Base-by-base conservation (phyloP, 768 basidiomycete species). In the Lactarius hatsudake region DNA sequence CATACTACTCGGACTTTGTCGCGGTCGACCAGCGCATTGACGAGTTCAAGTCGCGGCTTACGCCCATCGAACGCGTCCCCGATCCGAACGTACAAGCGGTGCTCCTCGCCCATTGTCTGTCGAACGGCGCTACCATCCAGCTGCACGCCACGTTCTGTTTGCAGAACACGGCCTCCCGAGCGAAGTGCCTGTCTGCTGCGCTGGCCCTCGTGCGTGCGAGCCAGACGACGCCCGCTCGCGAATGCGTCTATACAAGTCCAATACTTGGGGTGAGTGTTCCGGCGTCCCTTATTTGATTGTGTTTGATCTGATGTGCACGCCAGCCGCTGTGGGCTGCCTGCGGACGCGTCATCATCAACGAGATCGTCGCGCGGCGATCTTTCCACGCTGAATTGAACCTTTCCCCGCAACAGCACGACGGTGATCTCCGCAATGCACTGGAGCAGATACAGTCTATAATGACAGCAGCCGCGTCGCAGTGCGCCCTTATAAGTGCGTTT, bases 1-100 rank as follows among this genome's bases (percentile, higher is more conserved):
- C 71, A 8, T 74, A 71, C 57, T 73, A 73, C 45, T 61, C 71
- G 5, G 61, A 69, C 20, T 74, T 77, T 32, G 63, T 71, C 53
- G 65, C 73, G 32, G 66, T 76, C 55, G 75, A 76, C 66, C 71
- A 65, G 57, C 71, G 74, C 38, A 72, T 78, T 57, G 76, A 77
- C 36, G 73, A 71, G 13, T 75, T 76, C 65, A 73, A 66, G 45
- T 63, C 65, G 17, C 67, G 71, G 9, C 56, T 77, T 9, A 67
- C 71, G 6, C 63, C 64, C 38, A n/a, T 74, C 23, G 72, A 72
- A 6, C 66, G 63, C 13, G 51, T 70, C 12, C 61, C 69, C 13
- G 30, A 65, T 18, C 72, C 68, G 54, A 34, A 66, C 59, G 36
- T 70, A 23, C 74, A 73, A 43, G 63, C 62, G 15, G 69, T 73